Evolutionary conservation across 805 yeast species (phyloP).

Genomic region (Suhomyces xylopsoci): DNA sequence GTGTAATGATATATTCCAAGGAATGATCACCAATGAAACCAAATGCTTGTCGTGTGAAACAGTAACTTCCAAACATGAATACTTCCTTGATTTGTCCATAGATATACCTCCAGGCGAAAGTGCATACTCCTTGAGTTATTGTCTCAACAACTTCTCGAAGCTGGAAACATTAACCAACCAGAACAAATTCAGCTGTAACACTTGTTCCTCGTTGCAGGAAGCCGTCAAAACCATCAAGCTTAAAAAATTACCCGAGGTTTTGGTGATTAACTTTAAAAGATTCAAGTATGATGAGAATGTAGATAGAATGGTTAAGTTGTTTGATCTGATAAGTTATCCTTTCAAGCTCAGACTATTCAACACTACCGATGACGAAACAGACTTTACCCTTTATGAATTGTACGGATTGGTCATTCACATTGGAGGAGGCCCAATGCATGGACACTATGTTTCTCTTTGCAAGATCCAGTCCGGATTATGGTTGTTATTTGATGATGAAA

Average conservation of each 20-base stretch:
- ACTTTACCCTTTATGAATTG: slow-evolving; percentile 61
- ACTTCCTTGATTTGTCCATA: slow-evolving; percentile 79
- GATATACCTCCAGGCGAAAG: slow-evolving; percentile 67
- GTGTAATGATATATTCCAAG: slow-evolving; percentile 77
- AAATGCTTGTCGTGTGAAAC: slow-evolving; percentile 89
- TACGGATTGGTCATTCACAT: slow-evolving; percentile 88
- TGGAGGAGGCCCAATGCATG: slow-evolving; percentile 98
- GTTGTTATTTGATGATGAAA: slow-evolving; percentile 93
- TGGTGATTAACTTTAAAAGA: slow-evolving; percentile 84
- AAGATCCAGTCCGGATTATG: slow-evolving; percentile 79
- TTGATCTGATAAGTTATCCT: slow-evolving; percentile 82
- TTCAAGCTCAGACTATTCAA: slow-evolving; percentile 64
- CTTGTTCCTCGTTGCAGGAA: slow-evolving; percentile 86
- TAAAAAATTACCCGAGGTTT: slow-evolving; percentile 68
- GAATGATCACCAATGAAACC: slow-evolving; percentile 79
- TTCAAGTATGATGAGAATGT: slow-evolving; percentile 86
- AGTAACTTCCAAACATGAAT: slow-evolving; percentile 76
- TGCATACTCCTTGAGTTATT: slow-evolving; percentile 65
- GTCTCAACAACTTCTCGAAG: slow-evolving; percentile 77
- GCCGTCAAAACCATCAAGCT: slow-evolving; percentile 88
- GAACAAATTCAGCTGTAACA: slow-evolving; percentile 91
- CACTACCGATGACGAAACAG: slow-evolving; percentile 54
- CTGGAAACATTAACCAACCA: slow-evolving; percentile 81
- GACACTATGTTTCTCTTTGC: slow-evolving; percentile 88
- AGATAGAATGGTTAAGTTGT: slow-evolving; percentile 79